Conservation (phyloP, 768 basidiomycete species). For the Thelephora aurantiotincta region DNA sequence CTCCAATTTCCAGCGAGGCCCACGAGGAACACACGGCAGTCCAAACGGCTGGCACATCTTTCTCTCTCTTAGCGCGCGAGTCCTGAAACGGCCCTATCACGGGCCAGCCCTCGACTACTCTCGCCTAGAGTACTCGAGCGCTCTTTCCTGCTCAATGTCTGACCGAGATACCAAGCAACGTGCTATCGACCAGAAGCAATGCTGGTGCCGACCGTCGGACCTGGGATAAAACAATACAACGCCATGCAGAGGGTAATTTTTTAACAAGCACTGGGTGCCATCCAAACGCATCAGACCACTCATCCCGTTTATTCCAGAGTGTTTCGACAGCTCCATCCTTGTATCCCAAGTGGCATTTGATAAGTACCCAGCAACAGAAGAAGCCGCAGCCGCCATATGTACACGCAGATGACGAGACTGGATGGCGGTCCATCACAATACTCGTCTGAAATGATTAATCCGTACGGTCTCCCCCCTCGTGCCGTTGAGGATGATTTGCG, state of each 20-base stretch:
- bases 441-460: slow-evolving; percentile 60
- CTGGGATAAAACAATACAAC: slow-evolving; percentile 8
- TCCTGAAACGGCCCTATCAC: slow-evolving; percentile 3
- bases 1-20: too few species aligned
- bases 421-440: not conserved
- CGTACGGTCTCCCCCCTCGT: slow-evolving; percentile 67
- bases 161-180: slow-evolving; percentile 10
- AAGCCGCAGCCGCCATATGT: not conserved
- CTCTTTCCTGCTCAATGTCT: slow-evolving; percentile 18
- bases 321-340: slow-evolving; percentile 78
- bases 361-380: slow-evolving; percentile 4
- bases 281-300: not conserved
- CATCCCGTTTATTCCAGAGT: slow-evolving; percentile 70
- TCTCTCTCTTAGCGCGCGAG: too few species aligned
- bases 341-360: not conserved
- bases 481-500: slow-evolving; percentile 60
- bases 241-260: not conserved
- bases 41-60: too few species aligned
- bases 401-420: not conserved
- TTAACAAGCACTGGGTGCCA: not conserved
- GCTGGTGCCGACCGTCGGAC: slow-evolving; percentile 71
- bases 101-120: slow-evolving; percentile 24
- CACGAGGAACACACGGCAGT: too few species aligned
- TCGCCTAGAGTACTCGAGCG: slow-evolving; percentile 17
- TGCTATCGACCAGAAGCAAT: slow-evolving; percentile 65